Evolutionary conservation across 2,329 filamentous ascomycete species (phyloP).

Genomic region (Penicillium corylophilum): DNA sequence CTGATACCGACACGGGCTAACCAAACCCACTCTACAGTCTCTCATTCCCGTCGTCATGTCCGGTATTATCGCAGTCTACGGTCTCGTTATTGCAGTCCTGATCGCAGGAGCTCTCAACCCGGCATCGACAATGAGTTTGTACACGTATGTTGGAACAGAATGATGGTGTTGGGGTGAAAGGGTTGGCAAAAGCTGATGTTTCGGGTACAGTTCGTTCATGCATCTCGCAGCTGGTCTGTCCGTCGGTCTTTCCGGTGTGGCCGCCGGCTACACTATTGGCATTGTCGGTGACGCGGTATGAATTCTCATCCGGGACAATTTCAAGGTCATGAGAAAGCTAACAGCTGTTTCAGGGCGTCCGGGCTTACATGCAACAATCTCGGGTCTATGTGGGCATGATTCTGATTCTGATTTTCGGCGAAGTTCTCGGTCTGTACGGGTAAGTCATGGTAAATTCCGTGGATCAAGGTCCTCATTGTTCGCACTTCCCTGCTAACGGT

Average conservation of each 20-base stretch:
- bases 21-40: constrained; percentile 36
- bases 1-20: constrained; percentile 15
- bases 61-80: constrained; percentile 97
- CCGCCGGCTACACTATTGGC: constrained; percentile 94
- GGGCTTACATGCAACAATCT: constrained; percentile 94
- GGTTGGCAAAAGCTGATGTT: constrained; percentile 17
- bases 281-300: constrained; percentile 85
- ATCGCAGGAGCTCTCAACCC: constrained; percentile 87
- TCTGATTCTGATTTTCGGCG: constrained; percentile 95
- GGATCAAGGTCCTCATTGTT: not conserved
- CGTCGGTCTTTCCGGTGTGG: constrained; percentile 87
- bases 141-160: constrained; percentile 62
- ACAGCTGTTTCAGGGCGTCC: constrained; percentile 61
- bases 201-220: constrained; percentile 70
- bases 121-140: constrained; percentile 72
- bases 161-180: constrained; percentile 16
- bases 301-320: constrained; percentile 9
- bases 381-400: constrained; percentile 98
- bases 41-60: constrained; percentile 75
- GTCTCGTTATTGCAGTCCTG: constrained; percentile 92
- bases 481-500: constrained; percentile 25
- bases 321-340: constrained; percentile 14
- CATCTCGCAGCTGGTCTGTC: constrained; percentile 88
- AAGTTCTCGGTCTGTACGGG: constrained; percentile 96
- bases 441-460: constrained; percentile 47